Evolutionary conservation across 352 stramenopile species (phyloP), one percentile per base, ranked within the genome.

Genomic region (Peronosclerospora sorghi): DNA sequence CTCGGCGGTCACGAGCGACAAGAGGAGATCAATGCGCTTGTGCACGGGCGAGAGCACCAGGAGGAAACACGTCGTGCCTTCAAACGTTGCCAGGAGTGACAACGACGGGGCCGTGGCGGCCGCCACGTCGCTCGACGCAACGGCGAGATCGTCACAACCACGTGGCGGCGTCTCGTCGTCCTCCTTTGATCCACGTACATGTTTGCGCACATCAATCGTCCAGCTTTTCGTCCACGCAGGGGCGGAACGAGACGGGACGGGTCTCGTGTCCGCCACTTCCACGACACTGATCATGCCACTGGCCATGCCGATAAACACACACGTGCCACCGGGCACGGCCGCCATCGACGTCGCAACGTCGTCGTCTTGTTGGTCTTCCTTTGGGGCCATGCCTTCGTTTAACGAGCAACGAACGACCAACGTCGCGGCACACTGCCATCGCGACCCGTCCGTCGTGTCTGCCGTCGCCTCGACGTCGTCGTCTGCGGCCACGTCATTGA

Each of bases 1-100:
- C 8, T 48, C 51, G 2, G 68, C 80, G 49, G 86, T 86, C 27
- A 86, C 68, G 18, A 88, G 72, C 23, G 76, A 88, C 9, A 88
- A 45, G 13, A 88, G 48, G 44, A 86, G 76, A 17, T 86, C 62
- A 36, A 89, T 86, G 38, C 54, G 57, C 24, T 83, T 83, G n/a
- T 51, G 45, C 0, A 44, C 32, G 0, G 73, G 73, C 15, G 71
- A 67, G 4, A 89, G 41, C 42, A 83, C 45, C 65, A 89, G 74
- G 45, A 89, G 82, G 40, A 89, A 89, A 45, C 76, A 89, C 45
- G 80, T 83, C 32, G 71, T 73, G n/a, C 67, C 68, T 51, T 80
- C 67, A 51, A 89, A 89, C 48, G 59, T 81, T 36, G 73, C 73
- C 32, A 85, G 67, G 4, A 89, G 49, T 37, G 61, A 67, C 21